Conservation (phyloP, 2,329 filamentous ascomycete genomes). For the Septoria petroselini region DNA sequence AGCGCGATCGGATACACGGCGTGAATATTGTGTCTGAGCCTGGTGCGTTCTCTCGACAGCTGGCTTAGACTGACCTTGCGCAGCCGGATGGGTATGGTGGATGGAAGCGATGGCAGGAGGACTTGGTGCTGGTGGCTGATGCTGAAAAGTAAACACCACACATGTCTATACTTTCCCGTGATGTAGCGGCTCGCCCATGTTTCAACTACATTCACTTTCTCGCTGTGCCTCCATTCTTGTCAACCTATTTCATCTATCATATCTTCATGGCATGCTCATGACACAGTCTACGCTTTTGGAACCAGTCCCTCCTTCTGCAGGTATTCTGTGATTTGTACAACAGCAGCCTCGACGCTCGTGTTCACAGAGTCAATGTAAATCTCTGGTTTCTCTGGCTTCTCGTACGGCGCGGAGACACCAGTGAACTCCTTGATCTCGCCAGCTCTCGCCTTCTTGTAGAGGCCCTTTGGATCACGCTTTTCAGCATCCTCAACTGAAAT, state of each 20-base stretch:
- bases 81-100: not conserved
- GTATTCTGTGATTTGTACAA: slow-evolving; percentile 78
- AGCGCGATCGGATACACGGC: not conserved
- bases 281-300: not conserved
- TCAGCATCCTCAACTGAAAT: slow-evolving; percentile 88
- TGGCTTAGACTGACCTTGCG: not conserved
- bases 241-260: not conserved
- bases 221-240: not conserved
- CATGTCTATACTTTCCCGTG: no score
- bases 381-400: slow-evolving; percentile 81
- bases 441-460: slow-evolving; percentile 94
- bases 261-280: not conserved
- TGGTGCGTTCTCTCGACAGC: not conserved
- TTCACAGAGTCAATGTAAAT: slow-evolving; percentile 81
- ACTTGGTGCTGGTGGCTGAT: not conserved
- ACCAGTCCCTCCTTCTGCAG: slow-evolving; percentile 61
- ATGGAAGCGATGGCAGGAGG: slow-evolving; percentile 3
- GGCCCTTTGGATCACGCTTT: slow-evolving; percentile 91
- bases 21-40: not conserved
- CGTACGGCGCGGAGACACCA: slow-evolving; percentile 90
- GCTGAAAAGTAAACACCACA: not conserved
- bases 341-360: slow-evolving; percentile 82
- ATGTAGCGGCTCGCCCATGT: no score
- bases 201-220: no score
- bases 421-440: slow-evolving; percentile 98